These are phyloP conservation scores for Poronia punctata DNA, from an alignment of 495 filamentous ascomycete genomes.

Conservation along the genomic window DNA sequence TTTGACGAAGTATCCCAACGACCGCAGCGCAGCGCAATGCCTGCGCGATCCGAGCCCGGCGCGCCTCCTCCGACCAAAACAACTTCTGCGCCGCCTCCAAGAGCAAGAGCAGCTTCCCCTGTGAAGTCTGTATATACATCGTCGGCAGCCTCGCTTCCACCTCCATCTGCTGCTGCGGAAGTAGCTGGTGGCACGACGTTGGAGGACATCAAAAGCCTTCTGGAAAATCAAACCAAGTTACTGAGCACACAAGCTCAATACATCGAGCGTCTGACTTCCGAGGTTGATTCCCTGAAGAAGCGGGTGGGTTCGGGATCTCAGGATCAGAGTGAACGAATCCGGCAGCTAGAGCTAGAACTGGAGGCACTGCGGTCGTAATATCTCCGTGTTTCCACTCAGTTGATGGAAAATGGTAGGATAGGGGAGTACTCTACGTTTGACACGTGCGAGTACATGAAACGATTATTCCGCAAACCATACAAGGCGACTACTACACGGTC, in stretches of 20 bases:
- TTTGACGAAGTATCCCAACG: slow-evolving; percentile 77
- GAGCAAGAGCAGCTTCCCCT: slow-evolving; percentile 30
- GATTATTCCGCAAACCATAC: slow-evolving; percentile 20
- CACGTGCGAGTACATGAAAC: slow-evolving; percentile 10
- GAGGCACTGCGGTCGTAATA: slow-evolving; percentile 43
- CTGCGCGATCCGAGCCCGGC: slow-evolving; percentile 25
- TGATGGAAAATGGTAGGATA: slow-evolving; percentile 14
- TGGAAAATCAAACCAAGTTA: slow-evolving; percentile 56
- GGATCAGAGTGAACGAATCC: slow-evolving; percentile 62
- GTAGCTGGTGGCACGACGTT: slow-evolving; percentile 39
- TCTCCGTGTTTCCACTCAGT: neutral
- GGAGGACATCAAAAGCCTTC: slow-evolving; percentile 56
- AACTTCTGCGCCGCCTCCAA: slow-evolving; percentile 24
- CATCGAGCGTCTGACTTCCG: slow-evolving; percentile 55
- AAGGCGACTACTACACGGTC: slow-evolving; percentile 12
- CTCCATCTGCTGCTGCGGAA: slow-evolving; percentile 9
- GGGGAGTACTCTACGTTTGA: slow-evolving; percentile 4
- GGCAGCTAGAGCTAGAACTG: slow-evolving; percentile 61
- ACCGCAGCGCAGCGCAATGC: slow-evolving; percentile 27
- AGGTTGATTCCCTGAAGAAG: slow-evolving; percentile 67
- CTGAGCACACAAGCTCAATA: slow-evolving; percentile 51
- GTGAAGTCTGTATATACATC: slow-evolving; percentile 20
- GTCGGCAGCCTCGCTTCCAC: slow-evolving; percentile 14
- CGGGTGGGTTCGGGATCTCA: slow-evolving; percentile 47
- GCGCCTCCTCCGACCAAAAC: slow-evolving; percentile 29